phyloP scores from a whole-genome alignment of 2,329 filamentous ascomycete genomes.

The Colletotrichum filicis region DNA sequence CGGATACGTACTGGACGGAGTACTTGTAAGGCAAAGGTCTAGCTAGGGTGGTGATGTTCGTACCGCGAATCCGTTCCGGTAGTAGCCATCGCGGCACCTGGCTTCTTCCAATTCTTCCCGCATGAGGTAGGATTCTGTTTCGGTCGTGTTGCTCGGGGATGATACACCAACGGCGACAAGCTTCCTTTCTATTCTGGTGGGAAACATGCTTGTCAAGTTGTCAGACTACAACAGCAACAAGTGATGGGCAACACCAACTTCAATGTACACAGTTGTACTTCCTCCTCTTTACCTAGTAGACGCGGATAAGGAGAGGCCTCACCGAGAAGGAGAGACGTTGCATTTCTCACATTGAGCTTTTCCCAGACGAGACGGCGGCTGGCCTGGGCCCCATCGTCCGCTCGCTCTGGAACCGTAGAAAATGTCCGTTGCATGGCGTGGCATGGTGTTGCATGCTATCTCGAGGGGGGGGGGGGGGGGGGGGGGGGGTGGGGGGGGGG shows the following conservation, averaged over 20 bases:
- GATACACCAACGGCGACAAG: neutral
- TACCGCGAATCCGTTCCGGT: neutral
- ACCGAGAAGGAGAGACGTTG: neutral
- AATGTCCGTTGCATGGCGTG: neutral
- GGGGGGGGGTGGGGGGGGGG: too few species aligned
- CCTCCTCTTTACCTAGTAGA: neutral
- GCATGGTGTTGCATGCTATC: neutral
- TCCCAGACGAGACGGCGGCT: slow-evolving; percentile 21
- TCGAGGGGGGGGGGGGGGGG: neutral
- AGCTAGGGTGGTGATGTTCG: neutral
- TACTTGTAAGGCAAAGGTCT: too few species aligned
- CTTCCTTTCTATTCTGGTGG: neutral
- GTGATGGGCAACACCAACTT: neutral
- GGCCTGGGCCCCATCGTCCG: neutral
- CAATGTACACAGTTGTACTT: neutral
- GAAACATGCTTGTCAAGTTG: neutral
- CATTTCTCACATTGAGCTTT: slow-evolving; percentile 3
- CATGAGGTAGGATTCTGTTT: slow-evolving; percentile 11
- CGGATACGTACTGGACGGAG: neutral
- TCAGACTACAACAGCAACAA: neutral
- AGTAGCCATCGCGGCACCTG: neutral
- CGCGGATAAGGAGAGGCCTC: neutral
- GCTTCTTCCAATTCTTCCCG: slow-evolving; percentile 6
- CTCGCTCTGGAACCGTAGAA: neutral
- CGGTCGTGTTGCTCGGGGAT: slow-evolving; percentile 4